Percentiles rank a stretch among this genome's conserved stretches.
These are phyloP conservation scores for Malbranchea cinnamomea DNA, from an alignment of 2,329 filamentous ascomycete species.

Conservation along the genomic window DNA sequence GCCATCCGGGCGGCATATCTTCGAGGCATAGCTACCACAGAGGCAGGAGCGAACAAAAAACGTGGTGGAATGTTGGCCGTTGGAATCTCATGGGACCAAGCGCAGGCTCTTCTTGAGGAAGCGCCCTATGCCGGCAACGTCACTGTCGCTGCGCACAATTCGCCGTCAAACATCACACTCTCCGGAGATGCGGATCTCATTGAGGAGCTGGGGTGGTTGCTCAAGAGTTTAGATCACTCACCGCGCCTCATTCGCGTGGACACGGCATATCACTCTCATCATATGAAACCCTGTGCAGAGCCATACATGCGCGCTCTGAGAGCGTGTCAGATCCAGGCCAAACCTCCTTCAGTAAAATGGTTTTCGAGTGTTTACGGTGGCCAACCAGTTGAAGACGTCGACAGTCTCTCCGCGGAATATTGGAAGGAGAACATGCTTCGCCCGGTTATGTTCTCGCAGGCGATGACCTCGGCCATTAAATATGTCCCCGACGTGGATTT, in stretches of 20 bases:
- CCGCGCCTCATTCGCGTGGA: slow-evolving; percentile 11
- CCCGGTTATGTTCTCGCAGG: slow-evolving; percentile 9
- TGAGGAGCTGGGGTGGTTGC: slow-evolving; percentile 11
- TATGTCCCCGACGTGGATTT: slow-evolving; percentile 6
- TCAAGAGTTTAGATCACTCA: slow-evolving; percentile 12
- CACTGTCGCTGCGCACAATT: slow-evolving; percentile 24
- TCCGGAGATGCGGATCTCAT: slow-evolving; percentile 18
- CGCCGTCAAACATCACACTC: slow-evolving; percentile 21
- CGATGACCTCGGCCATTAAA: slow-evolving; percentile 5
- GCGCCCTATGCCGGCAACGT: slow-evolving; percentile 4
- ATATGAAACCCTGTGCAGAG: slow-evolving; percentile 10
- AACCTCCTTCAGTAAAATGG: background rate
- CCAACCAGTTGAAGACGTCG: background rate
- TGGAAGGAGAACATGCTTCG: slow-evolving; percentile 14
- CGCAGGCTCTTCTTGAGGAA: slow-evolving; percentile 5
- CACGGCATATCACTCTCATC: slow-evolving; percentile 15
- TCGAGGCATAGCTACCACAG: slow-evolving; percentile 9
- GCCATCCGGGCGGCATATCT: slow-evolving; percentile 34
- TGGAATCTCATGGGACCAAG: slow-evolving; percentile 5
- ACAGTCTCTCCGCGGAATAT: slow-evolving; percentile 7
- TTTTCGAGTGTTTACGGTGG: slow-evolving; percentile 6
- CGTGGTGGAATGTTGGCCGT: slow-evolving; percentile 11
- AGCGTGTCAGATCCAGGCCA: background rate
- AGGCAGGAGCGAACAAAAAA: background rate
- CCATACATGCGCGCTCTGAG: slow-evolving; percentile 7